phyloP scores from a whole-genome alignment of 2,329 filamentous ascomycete genomes.

The Arthrobotrys sinensis region DNA sequence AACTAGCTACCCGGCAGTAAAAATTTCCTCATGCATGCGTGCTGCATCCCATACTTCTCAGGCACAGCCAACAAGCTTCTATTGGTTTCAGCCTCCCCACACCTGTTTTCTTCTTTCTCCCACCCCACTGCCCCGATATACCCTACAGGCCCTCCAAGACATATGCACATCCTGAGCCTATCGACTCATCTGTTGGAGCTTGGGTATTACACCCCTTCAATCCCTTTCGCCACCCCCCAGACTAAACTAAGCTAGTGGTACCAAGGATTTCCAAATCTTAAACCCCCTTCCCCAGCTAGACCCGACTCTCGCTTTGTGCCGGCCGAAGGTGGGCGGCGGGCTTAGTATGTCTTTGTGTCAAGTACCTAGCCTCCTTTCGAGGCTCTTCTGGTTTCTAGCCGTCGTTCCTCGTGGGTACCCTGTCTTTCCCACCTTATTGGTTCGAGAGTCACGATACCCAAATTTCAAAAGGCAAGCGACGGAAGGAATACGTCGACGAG shows the following conservation, averaged over 20 bases:
- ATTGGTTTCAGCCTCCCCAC: conserved; percentile 49
- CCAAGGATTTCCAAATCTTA: conserved; percentile 38
- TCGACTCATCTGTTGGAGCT: conserved; percentile 12
- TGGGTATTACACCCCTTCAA: conserved; percentile 13
- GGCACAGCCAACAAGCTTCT: conserved; percentile 31
- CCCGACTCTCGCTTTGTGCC: conserved; percentile 44
- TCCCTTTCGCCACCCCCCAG: conserved; percentile 17
- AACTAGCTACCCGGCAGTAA: conserved; percentile 33
- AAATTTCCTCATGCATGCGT: conserved; percentile 1
- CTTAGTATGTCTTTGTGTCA: conserved; percentile 20
- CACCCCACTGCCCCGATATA: conserved; percentile 4
- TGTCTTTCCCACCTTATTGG: conserved; percentile 37
- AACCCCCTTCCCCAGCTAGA: conserved; percentile 14
- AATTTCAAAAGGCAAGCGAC: conserved; percentile 1
- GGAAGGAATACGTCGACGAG: conserved; percentile 8
- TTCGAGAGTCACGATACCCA: not conserved
- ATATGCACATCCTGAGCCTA: conserved; percentile 25
- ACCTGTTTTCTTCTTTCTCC: conserved; percentile 15
- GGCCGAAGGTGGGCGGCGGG: conserved; percentile 29
- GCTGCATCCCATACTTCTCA: conserved; percentile 27
- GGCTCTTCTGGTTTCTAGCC: conserved; percentile 27
- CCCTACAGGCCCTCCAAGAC: conserved; percentile 1
- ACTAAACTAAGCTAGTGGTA: conserved; percentile 11
- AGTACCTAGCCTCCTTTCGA: conserved; percentile 34
- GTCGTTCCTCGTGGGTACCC: conserved; percentile 21